Percentiles rank a stretch among this genome's conserved stretches.
phyloP scores from a whole-genome alignment of 495 filamentous ascomycete genomes.

The Podospora pseudoanserina region DNA sequence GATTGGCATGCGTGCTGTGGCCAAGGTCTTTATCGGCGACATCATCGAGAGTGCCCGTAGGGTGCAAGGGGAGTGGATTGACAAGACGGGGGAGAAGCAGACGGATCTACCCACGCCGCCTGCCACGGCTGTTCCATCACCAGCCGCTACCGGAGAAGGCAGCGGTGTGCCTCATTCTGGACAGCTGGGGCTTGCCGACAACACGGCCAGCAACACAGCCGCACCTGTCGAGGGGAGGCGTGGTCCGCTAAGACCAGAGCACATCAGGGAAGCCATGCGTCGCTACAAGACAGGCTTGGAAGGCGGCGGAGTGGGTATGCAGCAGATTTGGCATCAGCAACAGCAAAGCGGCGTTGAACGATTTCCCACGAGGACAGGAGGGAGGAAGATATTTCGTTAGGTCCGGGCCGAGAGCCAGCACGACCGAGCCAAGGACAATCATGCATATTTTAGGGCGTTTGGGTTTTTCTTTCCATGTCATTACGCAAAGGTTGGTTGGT shows the following conservation, averaged over 20 bases:
- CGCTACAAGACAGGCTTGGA: constrained; percentile 68
- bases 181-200: background rate
- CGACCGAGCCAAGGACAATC: background rate
- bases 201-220: constrained; percentile 19
- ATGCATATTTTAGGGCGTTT: background rate
- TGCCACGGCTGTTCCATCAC: constrained; percentile 16
- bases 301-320: constrained; percentile 66
- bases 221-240: constrained; percentile 31
- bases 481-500: background rate
- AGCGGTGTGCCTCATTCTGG: background rate
- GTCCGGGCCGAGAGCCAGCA: background rate
- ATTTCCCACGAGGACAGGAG: constrained; percentile 58
- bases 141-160: background rate
- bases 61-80: constrained; percentile 75
- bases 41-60: constrained; percentile 76
- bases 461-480: background rate
- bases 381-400: constrained; percentile 62
- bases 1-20: constrained; percentile 72
- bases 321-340: constrained; percentile 63
- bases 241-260: constrained; percentile 74
- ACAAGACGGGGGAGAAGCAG: constrained; percentile 49
- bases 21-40: constrained; percentile 80
- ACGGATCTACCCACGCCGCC: constrained; percentile 39
- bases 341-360: constrained; percentile 58
- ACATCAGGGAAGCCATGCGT: constrained; percentile 74